phyloP scores from a whole-genome alignment of 768 basidiomycete species.

The Rickenella mellea region DNA sequence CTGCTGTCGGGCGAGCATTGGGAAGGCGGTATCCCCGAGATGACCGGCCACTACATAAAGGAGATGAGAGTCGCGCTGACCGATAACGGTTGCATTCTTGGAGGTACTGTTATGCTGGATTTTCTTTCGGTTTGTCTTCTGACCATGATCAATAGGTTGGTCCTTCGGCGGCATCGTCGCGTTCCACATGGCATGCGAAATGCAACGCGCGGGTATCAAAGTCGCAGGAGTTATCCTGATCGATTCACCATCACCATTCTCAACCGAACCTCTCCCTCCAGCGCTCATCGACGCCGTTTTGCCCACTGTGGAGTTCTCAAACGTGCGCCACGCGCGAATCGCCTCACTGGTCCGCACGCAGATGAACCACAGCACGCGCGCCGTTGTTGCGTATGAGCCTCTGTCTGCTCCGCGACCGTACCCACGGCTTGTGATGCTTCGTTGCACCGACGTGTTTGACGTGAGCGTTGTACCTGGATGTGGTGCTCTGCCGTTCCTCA shows the following conservation, averaged over 20 bases:
- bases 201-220: slow-evolving; percentile 29
- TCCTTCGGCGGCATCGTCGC: slow-evolving; percentile 72
- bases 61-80: slow-evolving; percentile 17
- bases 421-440: slow-evolving; percentile 38
- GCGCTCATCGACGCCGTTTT: slow-evolving; percentile 38
- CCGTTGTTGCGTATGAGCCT: slow-evolving; percentile 36
- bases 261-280: slow-evolving; percentile 43
- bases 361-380: slow-evolving; percentile 17
- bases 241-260: slow-evolving; percentile 52
- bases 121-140: not conserved
- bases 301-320: slow-evolving; percentile 17
- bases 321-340: slow-evolving; percentile 1
- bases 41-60: slow-evolving; percentile 43
- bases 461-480: slow-evolving; percentile 15
- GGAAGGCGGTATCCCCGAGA: slow-evolving; percentile 33
- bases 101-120: slow-evolving; percentile 35
- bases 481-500: slow-evolving; percentile 42
- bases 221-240: slow-evolving; percentile 57
- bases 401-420: slow-evolving; percentile 11
- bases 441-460: slow-evolving; percentile 39
- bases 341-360: slow-evolving; percentile 2
- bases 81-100: slow-evolving; percentile 32
- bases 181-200: slow-evolving; percentile 49
- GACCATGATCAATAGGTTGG: slow-evolving; percentile 43
- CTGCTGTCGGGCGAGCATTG: slow-evolving; percentile 37